A percentile compares a stretch with the other conserved stretches of the same genome.
phyloP scores from a whole-genome alignment of 257 asterid species.

The Marsdenia floribunda region DNA sequence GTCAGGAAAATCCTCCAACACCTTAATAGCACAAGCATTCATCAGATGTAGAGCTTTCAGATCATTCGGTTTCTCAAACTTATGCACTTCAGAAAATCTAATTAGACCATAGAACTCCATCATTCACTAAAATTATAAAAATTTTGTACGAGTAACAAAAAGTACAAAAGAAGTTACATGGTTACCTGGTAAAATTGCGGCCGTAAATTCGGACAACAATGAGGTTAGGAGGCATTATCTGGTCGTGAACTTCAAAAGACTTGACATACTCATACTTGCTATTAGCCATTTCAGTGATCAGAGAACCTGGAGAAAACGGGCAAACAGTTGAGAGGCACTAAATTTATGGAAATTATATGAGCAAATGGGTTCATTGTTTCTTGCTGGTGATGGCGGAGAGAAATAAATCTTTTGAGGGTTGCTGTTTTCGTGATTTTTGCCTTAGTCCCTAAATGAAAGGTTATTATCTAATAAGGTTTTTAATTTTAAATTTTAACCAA shows the following conservation, averaged over 20 bases:
- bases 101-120: neutral
- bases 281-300: slow-evolving; percentile 49
- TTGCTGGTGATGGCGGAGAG: neutral
- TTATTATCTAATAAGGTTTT: too few species aligned
- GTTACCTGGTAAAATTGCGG: slow-evolving; percentile 49
- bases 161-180: neutral
- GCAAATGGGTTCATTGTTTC: neutral
- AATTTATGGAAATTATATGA: neutral
- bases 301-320: neutral
- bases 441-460: too few species aligned
- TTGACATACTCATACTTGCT: slow-evolving; percentile 85
- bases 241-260: slow-evolving; percentile 60
- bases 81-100: slow-evolving; percentile 73
- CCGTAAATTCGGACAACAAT: slow-evolving; percentile 54
- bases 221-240: slow-evolving; percentile 56
- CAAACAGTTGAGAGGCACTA: neutral
- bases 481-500: too few species aligned
- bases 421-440: too few species aligned
- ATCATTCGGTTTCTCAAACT: slow-evolving; percentile 69
- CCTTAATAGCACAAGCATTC: slow-evolving; percentile 65
- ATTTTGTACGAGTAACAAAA: neutral
- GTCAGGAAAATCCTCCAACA: slow-evolving; percentile 74
- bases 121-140: neutral
- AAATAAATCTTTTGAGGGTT: neutral
- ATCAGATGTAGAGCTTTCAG: slow-evolving; percentile 52